Evolutionary conservation across 345 rosid genomes (phyloP).

Genomic region (Populus euphratica): DNA sequence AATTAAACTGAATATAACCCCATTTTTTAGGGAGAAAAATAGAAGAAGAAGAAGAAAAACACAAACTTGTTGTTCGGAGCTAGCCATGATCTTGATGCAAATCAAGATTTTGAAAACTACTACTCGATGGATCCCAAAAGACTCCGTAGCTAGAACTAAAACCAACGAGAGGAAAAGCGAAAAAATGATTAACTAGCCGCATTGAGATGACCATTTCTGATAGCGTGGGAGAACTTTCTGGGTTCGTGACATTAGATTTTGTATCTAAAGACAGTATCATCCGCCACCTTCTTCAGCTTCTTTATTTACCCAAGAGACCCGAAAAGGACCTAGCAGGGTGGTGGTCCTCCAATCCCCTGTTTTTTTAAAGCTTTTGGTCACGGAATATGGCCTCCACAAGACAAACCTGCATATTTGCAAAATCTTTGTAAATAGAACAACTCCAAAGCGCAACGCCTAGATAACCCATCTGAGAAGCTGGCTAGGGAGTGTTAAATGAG

Average conservation of each 20-base stretch:
- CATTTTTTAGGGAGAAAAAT: too few relatives aligned
- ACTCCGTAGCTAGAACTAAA: not conserved
- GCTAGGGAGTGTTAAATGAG: too few relatives aligned
- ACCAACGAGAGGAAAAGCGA: not conserved
- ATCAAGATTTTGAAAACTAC: too few relatives aligned
- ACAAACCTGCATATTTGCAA: slow-evolving; percentile 10
- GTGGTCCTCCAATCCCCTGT: slow-evolving; percentile 31
- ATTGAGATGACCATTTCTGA: slow-evolving; percentile 21
- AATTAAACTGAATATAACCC: too few relatives aligned
- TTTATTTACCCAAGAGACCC: slow-evolving; percentile 29
- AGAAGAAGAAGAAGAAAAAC: not conserved
- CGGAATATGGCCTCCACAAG: slow-evolving; percentile 31
- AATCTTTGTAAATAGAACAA: not conserved
- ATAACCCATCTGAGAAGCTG: too few relatives aligned
- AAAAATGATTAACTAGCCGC: slow-evolving; percentile 18
- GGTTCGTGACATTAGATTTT: slow-evolving; percentile 23
- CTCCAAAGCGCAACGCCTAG: too few relatives aligned
- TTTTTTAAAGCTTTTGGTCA: slow-evolving; percentile 20
- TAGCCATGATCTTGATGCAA: too few relatives aligned
- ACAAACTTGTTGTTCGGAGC: not conserved
- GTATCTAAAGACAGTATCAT: slow-evolving; percentile 7
- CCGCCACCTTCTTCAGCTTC: slow-evolving; percentile 10
- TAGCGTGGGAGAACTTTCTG: slow-evolving; percentile 24
- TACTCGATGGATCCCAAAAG: too few relatives aligned
- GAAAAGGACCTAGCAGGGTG: slow-evolving; percentile 17